Evolutionary conservation across 148 eudicot genomes (phyloP).

Genomic region (Rhododendron griersonianum): DNA sequence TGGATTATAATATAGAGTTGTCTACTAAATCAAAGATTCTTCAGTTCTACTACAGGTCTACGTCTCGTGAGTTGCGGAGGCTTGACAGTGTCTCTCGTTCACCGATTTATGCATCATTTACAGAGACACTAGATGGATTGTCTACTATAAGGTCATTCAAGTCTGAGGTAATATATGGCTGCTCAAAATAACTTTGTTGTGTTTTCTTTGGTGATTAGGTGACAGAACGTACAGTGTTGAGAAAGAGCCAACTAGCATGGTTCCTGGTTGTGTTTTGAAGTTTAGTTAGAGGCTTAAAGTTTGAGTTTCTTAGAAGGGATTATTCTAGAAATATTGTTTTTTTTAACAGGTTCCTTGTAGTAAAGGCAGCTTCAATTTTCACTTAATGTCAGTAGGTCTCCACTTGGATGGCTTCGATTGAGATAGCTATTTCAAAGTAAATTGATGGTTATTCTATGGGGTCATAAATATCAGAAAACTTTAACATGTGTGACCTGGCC

Average conservation of each 20-base stretch:
- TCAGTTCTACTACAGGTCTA: constrained; percentile 95
- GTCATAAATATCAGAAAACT: background rate
- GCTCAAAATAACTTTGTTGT: background rate
- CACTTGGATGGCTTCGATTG: background rate
- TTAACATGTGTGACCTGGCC: background rate
- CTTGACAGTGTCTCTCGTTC: constrained; percentile 98
- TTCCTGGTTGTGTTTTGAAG: background rate
- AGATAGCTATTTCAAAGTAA: background rate
- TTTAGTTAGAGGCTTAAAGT: background rate
- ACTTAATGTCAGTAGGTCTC: background rate
- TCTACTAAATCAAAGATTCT: constrained; percentile 20
- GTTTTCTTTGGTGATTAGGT: background rate
- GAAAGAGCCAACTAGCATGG: background rate
- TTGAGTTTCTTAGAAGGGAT: background rate
- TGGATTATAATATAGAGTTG: background rate
- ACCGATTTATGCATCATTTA: constrained; percentile 91
- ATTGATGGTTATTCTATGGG: background rate
- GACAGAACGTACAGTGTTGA: background rate
- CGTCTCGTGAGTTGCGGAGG: constrained; percentile 93
- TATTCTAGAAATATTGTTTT: background rate
- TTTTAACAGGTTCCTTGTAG: background rate
- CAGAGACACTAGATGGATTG: constrained; percentile 88
- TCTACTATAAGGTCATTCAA: constrained; percentile 89
- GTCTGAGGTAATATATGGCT: constrained; percentile 43
- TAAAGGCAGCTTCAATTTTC: background rate